Conservation (phyloP, 768 basidiomycete genomes). For the Rhizopogon salebrosus region DNA sequence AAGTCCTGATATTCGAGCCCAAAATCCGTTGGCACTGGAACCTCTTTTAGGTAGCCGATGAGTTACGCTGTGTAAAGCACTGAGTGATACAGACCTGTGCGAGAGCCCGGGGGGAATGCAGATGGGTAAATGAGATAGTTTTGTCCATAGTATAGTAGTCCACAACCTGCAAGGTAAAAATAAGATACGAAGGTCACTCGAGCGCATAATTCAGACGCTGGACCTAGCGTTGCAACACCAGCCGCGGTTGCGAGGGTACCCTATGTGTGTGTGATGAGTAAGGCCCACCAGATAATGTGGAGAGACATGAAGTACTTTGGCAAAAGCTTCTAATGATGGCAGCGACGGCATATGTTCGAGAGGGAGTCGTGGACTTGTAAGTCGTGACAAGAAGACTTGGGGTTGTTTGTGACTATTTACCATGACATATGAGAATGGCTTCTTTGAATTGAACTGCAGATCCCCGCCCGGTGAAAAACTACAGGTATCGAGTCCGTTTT, state of each 20-base stretch:
- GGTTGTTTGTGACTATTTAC: not conserved
- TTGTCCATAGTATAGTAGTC: slow-evolving; percentile 82
- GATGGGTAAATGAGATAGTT: slow-evolving; percentile 89
- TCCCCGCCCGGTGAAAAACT: no score
- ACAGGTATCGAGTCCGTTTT: no score
- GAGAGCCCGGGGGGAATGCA: slow-evolving; percentile 73
- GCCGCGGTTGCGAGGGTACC: slow-evolving; percentile 53
- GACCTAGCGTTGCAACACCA: slow-evolving; percentile 53
- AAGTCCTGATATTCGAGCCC: slow-evolving; percentile 75
- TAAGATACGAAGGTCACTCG: not conserved
- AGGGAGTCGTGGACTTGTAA: not conserved
- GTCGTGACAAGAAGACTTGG: not conserved
- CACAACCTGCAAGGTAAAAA: slow-evolving; percentile 42
- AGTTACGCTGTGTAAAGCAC: not conserved
- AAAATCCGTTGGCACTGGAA: slow-evolving; percentile 63
- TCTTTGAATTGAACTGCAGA: no score
- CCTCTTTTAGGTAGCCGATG: slow-evolving; percentile 41
- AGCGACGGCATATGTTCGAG: slow-evolving; percentile 11
- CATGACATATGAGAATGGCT: no score
- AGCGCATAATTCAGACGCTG: slow-evolving; percentile 8
- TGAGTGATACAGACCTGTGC: slow-evolving; percentile 50
- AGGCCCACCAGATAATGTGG: not conserved
- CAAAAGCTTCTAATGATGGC: slow-evolving; percentile 39
- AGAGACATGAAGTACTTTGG: slow-evolving; percentile 30
- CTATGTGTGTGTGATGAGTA: slow-evolving; percentile 23